phyloP scores from a whole-genome alignment of 139 green algal species.

The Chlamydomonas incerta region DNA sequence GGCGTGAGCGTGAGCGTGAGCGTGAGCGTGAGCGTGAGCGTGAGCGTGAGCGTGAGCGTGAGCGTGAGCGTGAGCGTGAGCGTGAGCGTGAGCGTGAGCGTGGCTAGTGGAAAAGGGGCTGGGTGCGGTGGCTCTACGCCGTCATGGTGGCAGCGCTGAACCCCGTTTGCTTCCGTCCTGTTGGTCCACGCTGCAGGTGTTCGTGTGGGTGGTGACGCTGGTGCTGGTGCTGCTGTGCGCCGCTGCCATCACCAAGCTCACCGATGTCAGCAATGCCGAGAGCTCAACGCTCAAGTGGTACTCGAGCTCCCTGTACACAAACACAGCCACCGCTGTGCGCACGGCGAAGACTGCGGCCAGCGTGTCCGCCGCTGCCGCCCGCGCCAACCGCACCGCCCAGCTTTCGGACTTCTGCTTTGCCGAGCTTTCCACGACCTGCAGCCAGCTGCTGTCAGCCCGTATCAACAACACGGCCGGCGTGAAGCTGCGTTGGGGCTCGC shows the following conservation, averaged over 20 bases:
- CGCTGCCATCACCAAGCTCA: constrained; percentile 56
- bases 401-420: constrained; percentile 20
- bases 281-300: constrained; percentile 34
- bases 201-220: constrained; percentile 18
- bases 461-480: not conserved
- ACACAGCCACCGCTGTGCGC: not conserved
- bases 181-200: not conserved
- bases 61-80: too few species aligned
- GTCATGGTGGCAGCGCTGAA: too few species aligned
- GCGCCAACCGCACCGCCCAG: not conserved
- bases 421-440: not conserved
- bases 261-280: constrained; percentile 35
- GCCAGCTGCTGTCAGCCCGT: not conserved
- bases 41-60: too few species aligned
- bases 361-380: too few species aligned
- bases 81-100: too few species aligned
- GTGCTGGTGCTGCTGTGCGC: constrained; percentile 40
- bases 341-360: too few species aligned
- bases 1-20: too few species aligned
- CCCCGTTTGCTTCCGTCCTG: not conserved
- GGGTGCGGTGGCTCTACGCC: too few species aligned
- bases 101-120: too few species aligned
- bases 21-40: too few species aligned
- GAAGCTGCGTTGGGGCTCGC: too few species aligned
- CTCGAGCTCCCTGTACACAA: not conserved